Conservation (phyloP, 805 yeast species). For the Cyberlindnera petersonii region DNA sequence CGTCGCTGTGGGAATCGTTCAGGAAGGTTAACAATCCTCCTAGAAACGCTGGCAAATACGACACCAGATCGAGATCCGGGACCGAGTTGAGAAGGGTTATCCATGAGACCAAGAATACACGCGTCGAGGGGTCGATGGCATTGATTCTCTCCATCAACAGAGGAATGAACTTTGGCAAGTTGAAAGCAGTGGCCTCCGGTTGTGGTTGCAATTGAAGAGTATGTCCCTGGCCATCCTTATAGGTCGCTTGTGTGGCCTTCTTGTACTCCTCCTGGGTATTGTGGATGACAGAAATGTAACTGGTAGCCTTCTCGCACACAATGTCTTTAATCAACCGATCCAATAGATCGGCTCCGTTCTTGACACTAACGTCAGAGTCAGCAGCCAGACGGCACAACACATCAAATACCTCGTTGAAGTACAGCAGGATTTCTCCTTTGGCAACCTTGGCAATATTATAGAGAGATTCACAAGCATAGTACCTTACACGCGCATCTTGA, state of each 20-base stretch:
- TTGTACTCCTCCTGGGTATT: constrained; percentile 38
- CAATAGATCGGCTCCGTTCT: constrained; percentile 91
- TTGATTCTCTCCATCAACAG: constrained; percentile 87
- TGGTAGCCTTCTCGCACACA: constrained; percentile 90
- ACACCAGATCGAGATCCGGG: constrained; percentile 83
- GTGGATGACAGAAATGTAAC: constrained; percentile 72
- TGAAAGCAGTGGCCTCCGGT: constrained; percentile 69
- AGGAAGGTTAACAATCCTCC: constrained; percentile 79
- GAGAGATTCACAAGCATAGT: constrained; percentile 93
- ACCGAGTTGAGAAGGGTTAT: constrained; percentile 85
- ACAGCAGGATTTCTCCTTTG: constrained; percentile 85
- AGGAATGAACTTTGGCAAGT: constrained; percentile 84
- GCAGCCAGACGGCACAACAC: constrained; percentile 86
- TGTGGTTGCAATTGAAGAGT: constrained; percentile 56
- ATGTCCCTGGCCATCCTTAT: constrained; percentile 50
- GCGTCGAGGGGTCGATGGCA: constrained; percentile 87
- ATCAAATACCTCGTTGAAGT: constrained; percentile 93
- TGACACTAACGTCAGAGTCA: constrained; percentile 85
- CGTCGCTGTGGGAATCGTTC: constrained; percentile 82
- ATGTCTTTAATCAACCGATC: constrained; percentile 91
- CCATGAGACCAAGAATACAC: constrained; percentile 93
- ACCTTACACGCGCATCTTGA: constrained; percentile 94
- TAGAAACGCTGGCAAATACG: constrained; percentile 84
- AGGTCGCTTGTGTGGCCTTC: constrained; percentile 37
- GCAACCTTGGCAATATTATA: constrained; percentile 97